Conservation (phyloP, 352 stramenopile species). For the Pythium periplocum region DNA sequence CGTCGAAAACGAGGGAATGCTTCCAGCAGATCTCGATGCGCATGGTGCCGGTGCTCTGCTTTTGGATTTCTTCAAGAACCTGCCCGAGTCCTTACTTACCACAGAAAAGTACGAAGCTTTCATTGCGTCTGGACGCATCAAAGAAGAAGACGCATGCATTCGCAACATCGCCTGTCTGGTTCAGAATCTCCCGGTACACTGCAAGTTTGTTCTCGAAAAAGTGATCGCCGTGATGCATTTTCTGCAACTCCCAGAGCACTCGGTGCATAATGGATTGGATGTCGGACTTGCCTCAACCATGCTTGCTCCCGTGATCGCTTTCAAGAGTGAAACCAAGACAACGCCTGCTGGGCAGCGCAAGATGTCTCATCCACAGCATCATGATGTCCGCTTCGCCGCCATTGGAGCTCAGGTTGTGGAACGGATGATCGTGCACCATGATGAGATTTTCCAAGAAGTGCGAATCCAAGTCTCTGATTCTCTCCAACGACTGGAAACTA, state of each 20-base stretch:
- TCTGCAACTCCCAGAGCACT: conserved; percentile 53
- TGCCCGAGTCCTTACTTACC: conserved; percentile 70
- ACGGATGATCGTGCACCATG: conserved; percentile 71
- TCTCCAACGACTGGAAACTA: conserved; percentile 50
- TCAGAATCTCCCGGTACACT: conserved; percentile 62
- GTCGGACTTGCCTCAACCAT: conserved; percentile 49
- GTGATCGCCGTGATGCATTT: conserved; percentile 67
- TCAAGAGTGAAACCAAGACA: conserved; percentile 55
- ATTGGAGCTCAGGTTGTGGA: conserved; percentile 74
- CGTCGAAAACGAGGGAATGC: conserved; percentile 54
- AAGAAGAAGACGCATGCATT: conserved; percentile 68
- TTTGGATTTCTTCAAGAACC: conserved; percentile 74
- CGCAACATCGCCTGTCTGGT: conserved; percentile 77
- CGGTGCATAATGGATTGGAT: conserved; percentile 61
- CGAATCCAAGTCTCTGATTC: conserved; percentile 59
- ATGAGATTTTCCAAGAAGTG: conserved; percentile 71
- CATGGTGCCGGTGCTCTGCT: conserved; percentile 64
- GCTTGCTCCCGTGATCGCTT: conserved; percentile 72
- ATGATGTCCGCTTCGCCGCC: conserved; percentile 71
- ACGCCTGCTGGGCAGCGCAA: conserved; percentile 30
- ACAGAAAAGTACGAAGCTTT: conserved; percentile 82
- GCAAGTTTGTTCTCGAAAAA: conserved; percentile 67
- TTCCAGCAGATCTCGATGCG: conserved; percentile 57
- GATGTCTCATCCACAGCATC: conserved; percentile 49
- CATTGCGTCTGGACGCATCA: conserved; percentile 56